Conservation (phyloP, 225 moss, liverwort and hornwort genomes). For the Takakia lepidozioides region DNA sequence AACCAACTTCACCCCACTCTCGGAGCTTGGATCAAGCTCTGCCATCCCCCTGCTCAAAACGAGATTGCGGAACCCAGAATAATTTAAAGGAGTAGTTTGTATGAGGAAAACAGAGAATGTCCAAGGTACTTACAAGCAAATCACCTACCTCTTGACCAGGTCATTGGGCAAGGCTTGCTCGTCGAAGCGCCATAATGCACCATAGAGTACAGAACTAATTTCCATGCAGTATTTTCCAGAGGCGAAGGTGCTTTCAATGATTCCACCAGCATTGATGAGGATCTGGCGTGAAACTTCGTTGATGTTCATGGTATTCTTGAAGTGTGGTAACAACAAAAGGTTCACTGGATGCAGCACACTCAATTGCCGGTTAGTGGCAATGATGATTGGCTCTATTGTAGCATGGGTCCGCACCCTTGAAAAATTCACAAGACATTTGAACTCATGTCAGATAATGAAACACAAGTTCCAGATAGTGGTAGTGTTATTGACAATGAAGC, state of each 20-base stretch:
- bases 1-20: constrained; percentile 48
- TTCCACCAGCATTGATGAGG: constrained; percentile 56
- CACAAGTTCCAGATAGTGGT: too few species aligned
- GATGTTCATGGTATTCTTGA: constrained; percentile 58
- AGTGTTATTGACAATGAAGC: too few species aligned
- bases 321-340: constrained; percentile 44
- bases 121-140: too few species aligned
- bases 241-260: constrained; percentile 64
- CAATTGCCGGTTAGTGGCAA: constrained; percentile 55
- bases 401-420: constrained; percentile 67
- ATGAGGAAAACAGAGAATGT: too few species aligned
- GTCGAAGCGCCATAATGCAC: constrained; percentile 51
- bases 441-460: too few species aligned
- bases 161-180: constrained; percentile 48
- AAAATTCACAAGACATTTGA: too few species aligned
- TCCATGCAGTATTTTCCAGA: constrained; percentile 50
- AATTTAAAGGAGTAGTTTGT: too few species aligned
- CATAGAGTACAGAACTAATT: constrained; percentile 58
- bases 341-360: constrained; percentile 53
- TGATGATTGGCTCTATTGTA: constrained; percentile 44
- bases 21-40: constrained; percentile 27
- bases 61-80: too few species aligned
- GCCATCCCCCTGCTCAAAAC: constrained; percentile 60
- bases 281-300: constrained; percentile 57
- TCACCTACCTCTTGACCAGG: constrained; percentile 54